These are phyloP conservation scores for Ceratobasidium sp. DNA, from an alignment of 1,284 basidiomycete species.

Conservation along the genomic window DNA sequence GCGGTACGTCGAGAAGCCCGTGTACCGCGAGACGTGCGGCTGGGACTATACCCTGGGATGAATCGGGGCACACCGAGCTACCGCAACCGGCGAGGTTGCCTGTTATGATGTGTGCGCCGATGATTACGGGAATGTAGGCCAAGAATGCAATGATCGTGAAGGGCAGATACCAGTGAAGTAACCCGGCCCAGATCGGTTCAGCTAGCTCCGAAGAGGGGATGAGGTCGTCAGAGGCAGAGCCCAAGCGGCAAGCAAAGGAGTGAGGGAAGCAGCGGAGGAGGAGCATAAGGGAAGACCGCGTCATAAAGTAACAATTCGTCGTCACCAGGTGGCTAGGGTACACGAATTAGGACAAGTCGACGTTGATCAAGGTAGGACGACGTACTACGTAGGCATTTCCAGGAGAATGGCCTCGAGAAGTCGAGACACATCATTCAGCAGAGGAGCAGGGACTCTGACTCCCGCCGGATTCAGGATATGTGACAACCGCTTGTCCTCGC, in stretches of 20 bases:
- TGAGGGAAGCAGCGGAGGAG: constrained; percentile 19
- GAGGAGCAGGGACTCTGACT: not conserved
- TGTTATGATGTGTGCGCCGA: not conserved
- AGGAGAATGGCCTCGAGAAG: constrained; percentile 11
- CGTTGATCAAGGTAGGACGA: not conserved
- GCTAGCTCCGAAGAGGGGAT: constrained; percentile 4
- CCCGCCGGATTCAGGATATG: not conserved
- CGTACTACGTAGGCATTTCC: constrained; percentile 29
- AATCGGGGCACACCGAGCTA: not conserved
- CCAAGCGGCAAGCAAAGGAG: constrained; percentile 24
- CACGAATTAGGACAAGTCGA: not conserved
- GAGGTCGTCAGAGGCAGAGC: constrained; percentile 4
- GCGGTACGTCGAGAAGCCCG: constrained; percentile 9
- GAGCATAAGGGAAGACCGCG: constrained; percentile 8
- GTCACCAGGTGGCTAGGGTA: constrained; percentile 1
- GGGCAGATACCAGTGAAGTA: constrained; percentile 25
- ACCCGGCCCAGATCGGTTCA: constrained; percentile 17
- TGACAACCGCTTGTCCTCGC: not conserved
- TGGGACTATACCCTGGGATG: not conserved
- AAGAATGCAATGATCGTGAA: not conserved
- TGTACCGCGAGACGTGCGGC: not conserved
- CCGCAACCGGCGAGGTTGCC: not conserved
- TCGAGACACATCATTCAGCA: constrained; percentile 3
- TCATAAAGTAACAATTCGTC: constrained; percentile 34
- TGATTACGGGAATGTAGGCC: not conserved